Conservation (phyloP, 2,329 filamentous ascomycete species). For the Pseudocercospora musae region DNA sequence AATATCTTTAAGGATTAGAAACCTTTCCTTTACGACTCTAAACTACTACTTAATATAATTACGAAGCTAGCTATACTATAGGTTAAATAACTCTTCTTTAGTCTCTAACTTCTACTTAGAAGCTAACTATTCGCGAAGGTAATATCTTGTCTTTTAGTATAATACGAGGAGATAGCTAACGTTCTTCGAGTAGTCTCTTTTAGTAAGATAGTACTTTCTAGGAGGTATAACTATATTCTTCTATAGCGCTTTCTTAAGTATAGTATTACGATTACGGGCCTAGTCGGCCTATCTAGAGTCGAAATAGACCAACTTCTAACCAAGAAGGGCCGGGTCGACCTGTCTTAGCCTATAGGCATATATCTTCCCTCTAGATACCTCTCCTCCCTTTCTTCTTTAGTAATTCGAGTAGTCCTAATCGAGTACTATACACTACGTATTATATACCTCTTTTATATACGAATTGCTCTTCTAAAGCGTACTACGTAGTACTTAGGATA, state of each 20-base stretch:
- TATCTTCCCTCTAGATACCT: too few species aligned
- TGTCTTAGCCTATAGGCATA: too few species aligned
- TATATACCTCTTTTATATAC: too few species aligned
- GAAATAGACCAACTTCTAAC: too few species aligned
- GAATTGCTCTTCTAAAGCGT: too few species aligned
- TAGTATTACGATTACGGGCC: too few species aligned
- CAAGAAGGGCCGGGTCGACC: too few species aligned
- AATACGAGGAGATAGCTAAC: neutral
- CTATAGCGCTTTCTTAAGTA: neutral
- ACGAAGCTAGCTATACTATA: neutral
- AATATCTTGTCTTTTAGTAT: neutral
- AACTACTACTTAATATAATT: slow-evolving; percentile 1
- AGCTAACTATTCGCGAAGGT: neutral
- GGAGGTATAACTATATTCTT: neutral
- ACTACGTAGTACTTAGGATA: too few species aligned
- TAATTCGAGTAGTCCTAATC: too few species aligned
- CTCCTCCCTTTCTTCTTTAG: too few species aligned
- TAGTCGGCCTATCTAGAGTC: too few species aligned
- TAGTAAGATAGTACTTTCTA: neutral
- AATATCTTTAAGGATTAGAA: neutral
- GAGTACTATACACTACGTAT: too few species aligned
- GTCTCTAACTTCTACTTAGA: neutral
- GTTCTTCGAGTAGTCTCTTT: neutral
- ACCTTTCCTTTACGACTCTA: slow-evolving; percentile 3
- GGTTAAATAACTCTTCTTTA: slow-evolving; percentile 11